Percentiles rank a stretch among this genome's conserved stretches.
phyloP scores from a whole-genome alignment of 2,329 filamentous ascomycete genomes.

The Sphaceloma murrayae region DNA sequence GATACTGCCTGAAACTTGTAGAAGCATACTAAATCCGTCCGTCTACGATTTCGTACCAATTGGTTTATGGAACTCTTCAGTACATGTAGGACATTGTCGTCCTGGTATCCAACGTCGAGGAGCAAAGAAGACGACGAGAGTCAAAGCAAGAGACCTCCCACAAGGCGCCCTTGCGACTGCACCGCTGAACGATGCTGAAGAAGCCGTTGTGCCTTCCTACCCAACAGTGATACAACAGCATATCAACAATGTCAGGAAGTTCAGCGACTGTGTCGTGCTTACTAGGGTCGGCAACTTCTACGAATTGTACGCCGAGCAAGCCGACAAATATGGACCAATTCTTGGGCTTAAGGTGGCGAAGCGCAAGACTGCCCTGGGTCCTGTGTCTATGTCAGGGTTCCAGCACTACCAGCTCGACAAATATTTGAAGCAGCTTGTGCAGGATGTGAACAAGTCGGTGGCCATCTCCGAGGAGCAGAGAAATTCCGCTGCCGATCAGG shows the following conservation, averaged over 20 bases:
- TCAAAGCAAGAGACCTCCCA: conserved; percentile 40
- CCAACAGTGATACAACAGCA: conserved; percentile 86
- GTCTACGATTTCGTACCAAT: too few species aligned
- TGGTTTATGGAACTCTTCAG: too few species aligned
- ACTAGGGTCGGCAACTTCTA: conserved; percentile 95
- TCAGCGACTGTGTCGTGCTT: conserved; percentile 79
- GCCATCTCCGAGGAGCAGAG: conserved; percentile 90
- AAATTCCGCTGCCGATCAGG: conserved; percentile 57
- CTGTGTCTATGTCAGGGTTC: conserved; percentile 90
- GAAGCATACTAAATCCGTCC: too few species aligned
- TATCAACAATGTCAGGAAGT: conserved; percentile 79
- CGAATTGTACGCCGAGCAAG: conserved; percentile 94
- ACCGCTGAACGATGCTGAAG: conserved; percentile 30
- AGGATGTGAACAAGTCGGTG: conserved; percentile 82
- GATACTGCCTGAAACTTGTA: too few species aligned
- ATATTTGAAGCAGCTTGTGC: conserved; percentile 84
- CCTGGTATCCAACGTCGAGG: conserved; percentile 25
- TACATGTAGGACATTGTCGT: too few species aligned
- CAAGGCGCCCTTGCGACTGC: conserved; percentile 45
- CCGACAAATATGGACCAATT: conserved; percentile 75
- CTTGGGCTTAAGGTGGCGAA: conserved; percentile 78
- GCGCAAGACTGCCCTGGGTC: conserved; percentile 68
- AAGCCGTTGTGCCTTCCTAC: conserved; percentile 49
- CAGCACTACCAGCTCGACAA: conserved; percentile 87
- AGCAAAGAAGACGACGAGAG: conserved; percentile 33